Evolutionary conservation across 805 yeast genomes (phyloP), one percentile per base, ranked within the genome.

Genomic region (Candida manassasensis): DNA sequence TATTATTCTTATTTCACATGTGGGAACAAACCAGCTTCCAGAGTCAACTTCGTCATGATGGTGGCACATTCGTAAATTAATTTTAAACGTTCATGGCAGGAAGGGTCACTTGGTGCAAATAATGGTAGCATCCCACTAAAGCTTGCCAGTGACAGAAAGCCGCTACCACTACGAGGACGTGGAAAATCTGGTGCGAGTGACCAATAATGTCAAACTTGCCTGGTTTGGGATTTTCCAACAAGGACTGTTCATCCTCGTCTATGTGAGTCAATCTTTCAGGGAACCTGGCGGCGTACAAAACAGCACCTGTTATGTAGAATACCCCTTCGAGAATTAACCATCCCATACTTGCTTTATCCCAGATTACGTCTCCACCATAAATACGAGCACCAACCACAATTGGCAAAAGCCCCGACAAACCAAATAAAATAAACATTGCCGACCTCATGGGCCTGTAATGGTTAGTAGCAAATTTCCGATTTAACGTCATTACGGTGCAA

Each of bases 151-250:
- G 96, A 38, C 81, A 81, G 37, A 61, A 64, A 0, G 95, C 84
- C 10, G 94, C 95, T 9, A 79, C 45, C 0, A 85, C 88, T 6
- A 86, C 95, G 48, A 83, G 56, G 7, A 82, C 57, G 54, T 86
- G 95, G 52, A 87, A 86, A 7, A 87, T 70, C 52, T 87, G 96
- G 54, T 87, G 96, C 5, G 94, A 82, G 45, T 84, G 83, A 1
- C 95, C 95, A 57, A 75, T 69, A 8, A 75, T 49, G 46, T 86
- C 95, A 52, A 71, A 84, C 14, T 26, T 45, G 2, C 67, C 68
- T 1, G 48, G 38, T 8, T 38, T 12, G 2, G 50, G 45, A 5
- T 29, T 16, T 19, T 40, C 34, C 6, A 44, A 32, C 27, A 48
- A 38, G 8, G 35, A 30, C 3, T 37, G 33, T 21, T 44, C 50